Base-by-base conservation (phyloP, 371 early-diverging fungal genomes). In the Mucor mucedo region DNA sequence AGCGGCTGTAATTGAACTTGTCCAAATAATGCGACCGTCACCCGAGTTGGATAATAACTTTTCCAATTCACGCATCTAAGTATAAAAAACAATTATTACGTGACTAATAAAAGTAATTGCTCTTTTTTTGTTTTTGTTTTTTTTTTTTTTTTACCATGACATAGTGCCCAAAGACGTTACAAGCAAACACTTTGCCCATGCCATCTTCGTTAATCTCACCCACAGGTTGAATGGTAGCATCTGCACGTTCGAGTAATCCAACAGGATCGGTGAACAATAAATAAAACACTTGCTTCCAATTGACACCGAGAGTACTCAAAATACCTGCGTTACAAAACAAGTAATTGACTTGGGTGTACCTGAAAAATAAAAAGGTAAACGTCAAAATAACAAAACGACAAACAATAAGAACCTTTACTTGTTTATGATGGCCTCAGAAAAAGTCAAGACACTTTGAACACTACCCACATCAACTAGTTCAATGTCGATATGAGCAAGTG, bases 161-260 rank as follows among this genome's bases (percentile, higher is more conserved):
- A 66, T 93, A 95, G 63, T 95, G 96, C 4, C 96, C 96, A 75
- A 95, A 91, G 6, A 93, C 87, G 70, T 95, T 95, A 47, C 90
- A 86, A 21, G 90, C 89, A 80, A 95, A 91, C 10, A 87, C 85
- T 59, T 77, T 78, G 0, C 95, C 96, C 59, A 94, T 68, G 0
- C 93, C 93, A 55, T 82, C 85, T n/a, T 73, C 73, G 41, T 69
- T 82, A n/a, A 82, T 57, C 29, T 92, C 89, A 1, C 72, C 73
- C 0, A 66, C 57, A 1, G 82, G 87, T 68, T 95, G 95, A 10
- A 80, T 55, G 16, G 93, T 65, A 5, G 84, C 87, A 61, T 88
- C 89, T 1, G 94, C 82, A 2, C 89, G 82, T 29, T 83, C 84
- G 40, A 91, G 69, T 14, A 95, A 75, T 7, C 75, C 78, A 42